phyloP scores from a whole-genome alignment of 192 early-diverging fungal species.

The Dimargaris xerosporica region DNA sequence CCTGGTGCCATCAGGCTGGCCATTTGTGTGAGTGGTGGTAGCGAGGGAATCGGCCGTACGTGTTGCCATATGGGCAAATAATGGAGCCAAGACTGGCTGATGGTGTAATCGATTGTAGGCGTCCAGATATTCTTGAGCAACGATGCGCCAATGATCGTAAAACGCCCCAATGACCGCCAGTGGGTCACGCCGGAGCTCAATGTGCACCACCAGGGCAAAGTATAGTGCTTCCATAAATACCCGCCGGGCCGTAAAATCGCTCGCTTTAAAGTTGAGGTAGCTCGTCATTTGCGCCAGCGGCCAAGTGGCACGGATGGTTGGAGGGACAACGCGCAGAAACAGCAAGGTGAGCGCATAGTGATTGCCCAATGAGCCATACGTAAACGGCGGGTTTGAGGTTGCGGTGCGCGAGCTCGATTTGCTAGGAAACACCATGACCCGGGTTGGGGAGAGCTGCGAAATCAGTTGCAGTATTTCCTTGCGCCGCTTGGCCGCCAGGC shows the following conservation, averaged over 20 bases:
- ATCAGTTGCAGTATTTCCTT: neutral
- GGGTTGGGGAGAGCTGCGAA: conserved; percentile 7
- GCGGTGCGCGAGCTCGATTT: neutral
- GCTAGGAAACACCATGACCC: conserved; percentile 2
- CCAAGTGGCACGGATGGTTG: neutral
- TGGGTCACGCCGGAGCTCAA: neutral
- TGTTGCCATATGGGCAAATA: neutral
- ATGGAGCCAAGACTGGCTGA: neutral
- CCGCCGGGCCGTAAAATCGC: neutral
- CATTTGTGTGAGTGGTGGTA: neutral
- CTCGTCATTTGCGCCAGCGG: conserved; percentile 2
- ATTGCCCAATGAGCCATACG: conserved; percentile 4
- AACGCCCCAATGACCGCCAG: neutral
- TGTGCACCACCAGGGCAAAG: neutral
- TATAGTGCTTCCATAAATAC: conserved; percentile 5
- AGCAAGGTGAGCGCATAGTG: conserved; percentile 4
- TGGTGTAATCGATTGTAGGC: neutral
- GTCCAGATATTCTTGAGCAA: neutral
- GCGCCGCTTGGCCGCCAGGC: neutral
- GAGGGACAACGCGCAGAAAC: neutral
- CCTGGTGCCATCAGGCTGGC: neutral
- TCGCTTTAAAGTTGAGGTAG: conserved; percentile 4
- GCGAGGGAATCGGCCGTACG: neutral
- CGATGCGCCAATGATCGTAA: neutral
- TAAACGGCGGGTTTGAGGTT: neutral